Evolutionary conservation across 2,329 filamentous ascomycete species (phyloP), one percentile per base, ranked within the genome.

Genomic region (Neonectria faginata): DNA sequence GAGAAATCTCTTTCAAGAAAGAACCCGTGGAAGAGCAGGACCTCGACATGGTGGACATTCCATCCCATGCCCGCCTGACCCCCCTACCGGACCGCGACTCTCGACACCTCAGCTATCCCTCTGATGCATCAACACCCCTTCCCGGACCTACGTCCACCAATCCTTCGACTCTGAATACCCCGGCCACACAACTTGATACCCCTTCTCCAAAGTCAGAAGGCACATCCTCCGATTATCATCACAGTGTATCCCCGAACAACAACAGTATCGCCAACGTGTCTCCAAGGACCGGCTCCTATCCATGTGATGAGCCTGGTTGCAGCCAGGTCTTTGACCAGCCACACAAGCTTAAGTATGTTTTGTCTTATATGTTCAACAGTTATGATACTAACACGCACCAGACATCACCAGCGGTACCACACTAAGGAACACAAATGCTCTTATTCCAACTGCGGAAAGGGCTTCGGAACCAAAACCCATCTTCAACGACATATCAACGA

Each of bases 401-500:
- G 84, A 67, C 87, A 89, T 62, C 87, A 89, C 71, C 86, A 85
- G 67, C 82, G 87, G 18, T 89, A 89, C 66, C 87, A 89, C 68
- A 85, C 86, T 58, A 85, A 86, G 65, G 85, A 86, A 50, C 87
- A 89, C 73, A 86, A 88, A 57, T 86, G 86, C 61, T 80, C 81
- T 3, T 86, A 87, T 61, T 73, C 79, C 0, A 79, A 78, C 22
- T 89, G 87, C 68, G 83, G 81, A 57, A 87, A 85, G 73, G 82
- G 82, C 22, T 89, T 89, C 62, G 87, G 87, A 57, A 89, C 87
- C 20, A 88, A 88, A 73, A 89, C 87, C 4, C 87, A 89, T 73
- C 79, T 89, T 50, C 85, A 88, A 70, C 85, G 87, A 10, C 87
- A 89, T 70, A 84, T 88, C 73, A 89, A 89, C 74, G 87, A 89